phyloP scores from a whole-genome alignment of 2,329 filamentous ascomycete genomes.

The Phaeoacremonium minimum region DNA sequence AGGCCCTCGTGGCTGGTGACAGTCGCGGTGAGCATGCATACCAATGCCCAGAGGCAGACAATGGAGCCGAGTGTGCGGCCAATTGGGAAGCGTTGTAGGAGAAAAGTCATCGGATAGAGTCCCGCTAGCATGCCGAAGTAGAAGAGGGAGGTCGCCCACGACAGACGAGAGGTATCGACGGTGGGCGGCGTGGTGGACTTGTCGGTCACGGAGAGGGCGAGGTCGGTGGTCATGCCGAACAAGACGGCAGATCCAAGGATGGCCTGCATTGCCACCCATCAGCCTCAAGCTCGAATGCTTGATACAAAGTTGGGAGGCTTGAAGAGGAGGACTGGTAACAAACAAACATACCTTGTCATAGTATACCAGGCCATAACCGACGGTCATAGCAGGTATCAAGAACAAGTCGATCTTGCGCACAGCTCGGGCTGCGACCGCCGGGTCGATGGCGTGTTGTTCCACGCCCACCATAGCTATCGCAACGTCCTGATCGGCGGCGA shows the following conservation, averaged over 20 bases:
- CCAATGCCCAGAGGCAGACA: conserved; percentile 61
- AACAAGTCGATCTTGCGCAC: conserved; percentile 52
- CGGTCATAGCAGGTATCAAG: conserved; percentile 51
- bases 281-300: too few species aligned
- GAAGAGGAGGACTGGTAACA: background rate
- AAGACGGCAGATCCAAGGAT: conserved; percentile 69
- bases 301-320: too few species aligned
- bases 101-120: conserved; percentile 68
- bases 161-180: conserved; percentile 62
- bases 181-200: conserved; percentile 41
- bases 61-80: conserved; percentile 59
- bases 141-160: conserved; percentile 75
- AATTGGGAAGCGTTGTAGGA: conserved; percentile 63
- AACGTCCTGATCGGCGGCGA: conserved; percentile 41
- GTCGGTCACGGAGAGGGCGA: conserved; percentile 52
- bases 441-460: conserved; percentile 45
- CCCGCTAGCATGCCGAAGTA: conserved; percentile 77
- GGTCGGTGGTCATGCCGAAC: conserved; percentile 72
- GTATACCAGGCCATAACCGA: conserved; percentile 63
- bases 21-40: conserved; percentile 66
- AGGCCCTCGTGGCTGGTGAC: conserved; percentile 61
- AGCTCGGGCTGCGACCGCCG: conserved; percentile 38
- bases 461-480: conserved; percentile 58
- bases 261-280: too few species aligned
- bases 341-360: conserved; percentile 54